phyloP scores from a whole-genome alignment of 192 early-diverging fungal species.

The Backusella luteola region DNA sequence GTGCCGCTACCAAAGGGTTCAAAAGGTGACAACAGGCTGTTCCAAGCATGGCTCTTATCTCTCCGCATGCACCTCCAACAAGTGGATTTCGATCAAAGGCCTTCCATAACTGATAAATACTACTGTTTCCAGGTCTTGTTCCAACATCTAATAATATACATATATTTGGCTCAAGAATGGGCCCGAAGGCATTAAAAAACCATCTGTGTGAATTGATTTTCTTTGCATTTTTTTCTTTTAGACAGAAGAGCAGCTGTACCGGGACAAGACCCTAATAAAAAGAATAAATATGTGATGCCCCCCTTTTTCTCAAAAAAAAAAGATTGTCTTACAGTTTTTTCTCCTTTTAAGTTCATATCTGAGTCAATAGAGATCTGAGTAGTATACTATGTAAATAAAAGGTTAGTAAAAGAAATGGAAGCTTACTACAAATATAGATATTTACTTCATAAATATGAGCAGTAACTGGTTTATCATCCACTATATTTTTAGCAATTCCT shows the following conservation, averaged over 20 bases:
- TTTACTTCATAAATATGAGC: conserved; percentile 61
- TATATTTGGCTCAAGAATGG: conserved; percentile 63
- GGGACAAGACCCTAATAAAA: conserved; percentile 53
- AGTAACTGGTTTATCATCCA: conserved; percentile 59
- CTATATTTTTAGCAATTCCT: conserved; percentile 62
- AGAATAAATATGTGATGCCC: not conserved
- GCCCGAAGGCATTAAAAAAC: conserved; percentile 77
- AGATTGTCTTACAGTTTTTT: conserved; percentile 37
- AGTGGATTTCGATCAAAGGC: conserved; percentile 65
- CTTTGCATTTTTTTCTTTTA: conserved; percentile 83
- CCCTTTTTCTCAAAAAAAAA: not conserved
- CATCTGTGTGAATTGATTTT: conserved; percentile 75
- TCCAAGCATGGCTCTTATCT: conserved; percentile 62
- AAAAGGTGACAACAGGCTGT: conserved; percentile 54
- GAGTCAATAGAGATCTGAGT: conserved; percentile 70
- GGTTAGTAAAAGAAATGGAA: not conserved
- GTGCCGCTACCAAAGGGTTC: conserved; percentile 73
- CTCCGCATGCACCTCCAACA: conserved; percentile 79
- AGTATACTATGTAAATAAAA: conserved; percentile 57
- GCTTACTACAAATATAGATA: not conserved
- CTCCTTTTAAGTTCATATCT: conserved; percentile 61
- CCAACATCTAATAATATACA: conserved; percentile 74
- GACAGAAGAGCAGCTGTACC: conserved; percentile 72
- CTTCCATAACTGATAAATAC: conserved; percentile 55
- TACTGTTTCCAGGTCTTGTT: conserved; percentile 60